Base-by-base conservation (phyloP, 352 stramenopile genomes). In the Phytopythium helicoides region DNA sequence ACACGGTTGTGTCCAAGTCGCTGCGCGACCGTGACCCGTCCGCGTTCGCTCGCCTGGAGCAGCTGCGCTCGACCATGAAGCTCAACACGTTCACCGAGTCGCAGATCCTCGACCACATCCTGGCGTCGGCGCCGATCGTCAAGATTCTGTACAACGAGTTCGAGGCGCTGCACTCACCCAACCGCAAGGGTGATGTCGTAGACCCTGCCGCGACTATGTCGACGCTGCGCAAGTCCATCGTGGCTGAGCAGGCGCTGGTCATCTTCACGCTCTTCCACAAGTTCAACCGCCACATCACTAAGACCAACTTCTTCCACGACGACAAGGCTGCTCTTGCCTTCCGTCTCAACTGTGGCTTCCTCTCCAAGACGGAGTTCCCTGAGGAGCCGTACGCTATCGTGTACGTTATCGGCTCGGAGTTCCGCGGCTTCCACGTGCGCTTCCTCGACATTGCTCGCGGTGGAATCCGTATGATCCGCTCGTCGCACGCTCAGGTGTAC, bases 381-480 rank as follows among this genome's bases (percentile, higher is more conserved):
- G 88, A 97, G 56, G 69, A 86, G 41, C 97, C 96, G 35, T 97
- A 94, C 66, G 96, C 92, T 4, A 71, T 99, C 36, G 93, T 99
- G 68, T 98, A 91, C 64, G 87, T 95, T 7, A 94, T 98, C 60
- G 96, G 96, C 10, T 89, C 92, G 16, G 86, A 96, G 47, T 99
- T 99, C 85, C 94, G 97, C 60, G 97, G 92, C 15, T 99, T 98
- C 80, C 97, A 99, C 77, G 92, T 98, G 35, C 93, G 97, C 45
- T 99, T 99, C 77, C 77, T 96, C 26, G 94, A 99, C 60, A 98
- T 99, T 72, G 86, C 96, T 58, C 83, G 97, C 33, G 97, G 97
- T 54, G 97, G 97, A 21, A 87, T 99, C 56, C 88, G 97, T 46
- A 89, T 99, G 59, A 87, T 92, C 52, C 78, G 76, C 18, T 89